phyloP scores from a whole-genome alignment of 139 green algal genomes.

The Limnomonas spitsbergensis region DNA sequence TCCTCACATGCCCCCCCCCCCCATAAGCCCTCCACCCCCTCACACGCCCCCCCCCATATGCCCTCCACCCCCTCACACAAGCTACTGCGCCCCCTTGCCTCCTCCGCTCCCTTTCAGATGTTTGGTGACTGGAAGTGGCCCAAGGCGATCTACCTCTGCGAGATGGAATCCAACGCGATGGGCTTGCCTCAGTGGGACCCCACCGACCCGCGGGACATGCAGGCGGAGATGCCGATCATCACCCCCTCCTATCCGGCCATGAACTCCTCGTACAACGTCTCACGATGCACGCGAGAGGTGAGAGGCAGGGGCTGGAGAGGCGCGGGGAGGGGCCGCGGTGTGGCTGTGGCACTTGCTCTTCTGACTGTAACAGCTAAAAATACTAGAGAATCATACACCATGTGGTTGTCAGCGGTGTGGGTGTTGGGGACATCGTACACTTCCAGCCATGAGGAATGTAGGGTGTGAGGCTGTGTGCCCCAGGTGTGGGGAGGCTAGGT shows the following conservation, averaged over 20 bases:
- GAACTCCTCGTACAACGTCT: slow-evolving; percentile 95
- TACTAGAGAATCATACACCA: not conserved
- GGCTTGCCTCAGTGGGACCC: slow-evolving; percentile 11
- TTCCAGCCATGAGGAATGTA: no score
- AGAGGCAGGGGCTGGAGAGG: no score
- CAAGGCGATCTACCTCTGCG: slow-evolving; percentile 32
- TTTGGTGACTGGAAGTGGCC: slow-evolving; percentile 38
- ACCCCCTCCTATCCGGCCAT: slow-evolving; percentile 93
- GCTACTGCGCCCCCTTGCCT: no score
- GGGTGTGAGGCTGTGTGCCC: no score
- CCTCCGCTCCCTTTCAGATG: no score
- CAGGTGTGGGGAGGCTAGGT: no score
- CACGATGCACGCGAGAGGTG: slow-evolving; percentile 64
- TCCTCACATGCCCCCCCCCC: no score
- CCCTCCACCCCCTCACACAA: no score
- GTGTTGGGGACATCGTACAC: no score
- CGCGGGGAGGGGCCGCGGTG: not conserved
- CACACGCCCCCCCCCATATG: no score
- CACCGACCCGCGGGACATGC: not conserved
- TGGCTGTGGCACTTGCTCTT: no score
- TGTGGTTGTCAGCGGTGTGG: not conserved
- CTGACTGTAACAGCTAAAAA: not conserved
- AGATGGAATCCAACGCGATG: slow-evolving; percentile 18
- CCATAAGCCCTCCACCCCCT: no score
- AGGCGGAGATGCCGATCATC: slow-evolving; percentile 88